Conservation (phyloP, 352 stramenopile species). For the Plasmopara viticola region DNA sequence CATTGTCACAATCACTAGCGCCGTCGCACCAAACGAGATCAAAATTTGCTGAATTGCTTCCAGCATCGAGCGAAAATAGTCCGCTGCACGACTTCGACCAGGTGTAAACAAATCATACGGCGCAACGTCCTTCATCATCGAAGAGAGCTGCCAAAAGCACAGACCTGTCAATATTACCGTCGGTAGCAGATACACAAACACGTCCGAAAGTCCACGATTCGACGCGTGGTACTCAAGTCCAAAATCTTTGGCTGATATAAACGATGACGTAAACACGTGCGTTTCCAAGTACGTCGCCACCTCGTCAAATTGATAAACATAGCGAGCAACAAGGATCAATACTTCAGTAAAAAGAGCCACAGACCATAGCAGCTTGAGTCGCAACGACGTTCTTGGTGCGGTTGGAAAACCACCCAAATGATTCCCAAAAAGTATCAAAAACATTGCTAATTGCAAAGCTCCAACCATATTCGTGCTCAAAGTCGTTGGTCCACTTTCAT, state of each 20-base stretch:
- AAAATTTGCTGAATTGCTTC: constrained; percentile 57
- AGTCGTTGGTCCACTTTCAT: constrained; percentile 40
- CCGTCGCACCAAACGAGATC: constrained; percentile 64
- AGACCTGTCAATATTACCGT: constrained; percentile 64
- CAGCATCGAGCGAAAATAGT: constrained; percentile 47
- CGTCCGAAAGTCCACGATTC: constrained; percentile 46
- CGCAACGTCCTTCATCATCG: constrained; percentile 59
- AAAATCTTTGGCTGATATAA: constrained; percentile 67
- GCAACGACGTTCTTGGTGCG: constrained; percentile 59
- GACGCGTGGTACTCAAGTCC: constrained; percentile 63
- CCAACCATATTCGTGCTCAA: constrained; percentile 68
- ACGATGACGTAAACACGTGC: constrained; percentile 62
- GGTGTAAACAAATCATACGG: constrained; percentile 60
- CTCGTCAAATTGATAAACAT: constrained; percentile 77
- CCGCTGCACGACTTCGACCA: constrained; percentile 42
- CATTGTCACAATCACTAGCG: constrained; percentile 66
- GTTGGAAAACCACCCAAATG: constrained; percentile 64
- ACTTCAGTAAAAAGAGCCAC: constrained; percentile 68
- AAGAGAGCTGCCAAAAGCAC: constrained; percentile 78
- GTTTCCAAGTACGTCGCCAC: constrained; percentile 58
- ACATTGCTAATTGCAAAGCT: constrained; percentile 46
- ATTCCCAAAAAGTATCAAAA: constrained; percentile 60
- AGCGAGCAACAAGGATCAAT: constrained; percentile 57
- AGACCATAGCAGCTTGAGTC: constrained; percentile 70
- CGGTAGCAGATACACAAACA: constrained; percentile 78